Percentiles rank a stretch among this genome's conserved stretches.
Evolutionary conservation across 2,329 filamentous ascomycete species (phyloP).

Genomic region (Ceratocystiopsis brevicomis): DNA sequence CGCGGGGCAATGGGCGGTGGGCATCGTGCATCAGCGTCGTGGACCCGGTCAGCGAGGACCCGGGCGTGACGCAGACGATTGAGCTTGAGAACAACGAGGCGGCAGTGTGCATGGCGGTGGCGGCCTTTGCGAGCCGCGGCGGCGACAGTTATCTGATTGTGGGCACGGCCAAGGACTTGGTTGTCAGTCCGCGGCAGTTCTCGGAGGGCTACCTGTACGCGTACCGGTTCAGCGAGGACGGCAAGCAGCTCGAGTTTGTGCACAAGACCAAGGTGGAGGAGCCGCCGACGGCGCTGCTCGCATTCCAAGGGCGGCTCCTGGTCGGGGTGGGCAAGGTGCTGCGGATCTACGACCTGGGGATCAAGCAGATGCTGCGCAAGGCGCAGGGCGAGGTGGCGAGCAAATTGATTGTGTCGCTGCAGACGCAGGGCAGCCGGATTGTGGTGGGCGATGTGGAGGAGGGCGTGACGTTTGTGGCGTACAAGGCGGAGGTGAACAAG

Average conservation of each 20-base stretch:
- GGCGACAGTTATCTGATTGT: slow-evolving; percentile 84
- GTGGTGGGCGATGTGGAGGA: slow-evolving; percentile 86
- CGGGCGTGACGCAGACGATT: slow-evolving; percentile 51
- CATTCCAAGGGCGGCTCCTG: slow-evolving; percentile 77
- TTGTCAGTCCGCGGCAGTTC: slow-evolving; percentile 56
- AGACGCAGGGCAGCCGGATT: slow-evolving; percentile 80
- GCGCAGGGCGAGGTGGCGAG: slow-evolving; percentile 62
- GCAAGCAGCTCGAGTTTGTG: slow-evolving; percentile 79
- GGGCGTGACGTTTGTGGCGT: slow-evolving; percentile 78
- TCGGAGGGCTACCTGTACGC: slow-evolving; percentile 75
- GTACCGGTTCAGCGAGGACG: slow-evolving; percentile 73
- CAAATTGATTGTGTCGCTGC: slow-evolving; percentile 70
- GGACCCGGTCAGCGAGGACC: slow-evolving; percentile 60
- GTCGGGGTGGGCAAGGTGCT: slow-evolving; percentile 72
- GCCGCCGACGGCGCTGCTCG: slow-evolving; percentile 73
- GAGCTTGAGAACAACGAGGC: slow-evolving; percentile 82
- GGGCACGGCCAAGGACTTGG: slow-evolving; percentile 81
- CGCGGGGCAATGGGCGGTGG: slow-evolving; percentile 70
- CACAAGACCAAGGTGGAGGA: slow-evolving; percentile 90
- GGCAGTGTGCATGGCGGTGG: slow-evolving; percentile 67
- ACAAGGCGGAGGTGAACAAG: slow-evolving; percentile 80
- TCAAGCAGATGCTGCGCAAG: slow-evolving; percentile 84
- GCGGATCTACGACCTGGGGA: slow-evolving; percentile 79
- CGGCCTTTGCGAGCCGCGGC: slow-evolving; percentile 74
- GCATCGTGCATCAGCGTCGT: slow-evolving; percentile 88